A percentile compares a stretch with the other conserved stretches of the same genome.
Conservation (phyloP, 2,329 filamentous ascomycete genomes). For the Rhinocladiella similis region DNA sequence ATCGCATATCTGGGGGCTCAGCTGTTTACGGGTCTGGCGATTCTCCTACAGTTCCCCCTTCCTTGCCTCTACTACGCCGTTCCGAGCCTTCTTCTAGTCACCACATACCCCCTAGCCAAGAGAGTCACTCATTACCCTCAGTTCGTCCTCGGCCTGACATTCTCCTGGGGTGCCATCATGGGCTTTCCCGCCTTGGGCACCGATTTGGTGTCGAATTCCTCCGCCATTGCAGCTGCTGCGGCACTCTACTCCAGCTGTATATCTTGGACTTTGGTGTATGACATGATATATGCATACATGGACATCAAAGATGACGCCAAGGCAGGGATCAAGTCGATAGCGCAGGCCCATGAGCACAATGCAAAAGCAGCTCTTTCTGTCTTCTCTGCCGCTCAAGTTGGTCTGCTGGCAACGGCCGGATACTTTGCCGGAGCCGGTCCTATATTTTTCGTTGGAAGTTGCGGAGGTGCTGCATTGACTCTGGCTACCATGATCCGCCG, state of each 20-base stretch:
- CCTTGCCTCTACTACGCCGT: constrained; percentile 46
- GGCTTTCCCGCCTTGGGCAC: constrained; percentile 47
- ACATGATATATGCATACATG: constrained; percentile 55
- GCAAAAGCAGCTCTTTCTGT: constrained; percentile 46
- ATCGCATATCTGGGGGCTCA: constrained; percentile 47
- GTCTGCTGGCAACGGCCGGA: constrained; percentile 46
- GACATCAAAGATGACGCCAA: constrained; percentile 52
- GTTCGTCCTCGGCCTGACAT: constrained; percentile 51
- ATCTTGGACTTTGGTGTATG: constrained; percentile 51
- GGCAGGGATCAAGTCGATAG: constrained; percentile 54
- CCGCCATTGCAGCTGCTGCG: constrained; percentile 39
- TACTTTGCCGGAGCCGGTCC: constrained; percentile 56
- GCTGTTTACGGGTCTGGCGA: constrained; percentile 41
- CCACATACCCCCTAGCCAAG: constrained; percentile 54
- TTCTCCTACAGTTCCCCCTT: constrained; percentile 44
- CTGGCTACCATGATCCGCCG: constrained; percentile 60
- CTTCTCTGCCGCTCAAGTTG: constrained; percentile 42
- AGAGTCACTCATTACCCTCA: constrained; percentile 56
- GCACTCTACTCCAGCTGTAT: constrained; percentile 49
- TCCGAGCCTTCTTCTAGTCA: constrained; percentile 45
- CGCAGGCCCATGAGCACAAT: constrained; percentile 49
- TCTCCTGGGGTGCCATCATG: constrained; percentile 54
- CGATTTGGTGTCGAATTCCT: constrained; percentile 42
- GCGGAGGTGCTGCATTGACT: constrained; percentile 56
- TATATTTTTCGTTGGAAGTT: constrained; percentile 58